Evolutionary conservation across 78 protist species (phyloP).

Genomic region (Planoprotostelium fungivorum): DNA sequence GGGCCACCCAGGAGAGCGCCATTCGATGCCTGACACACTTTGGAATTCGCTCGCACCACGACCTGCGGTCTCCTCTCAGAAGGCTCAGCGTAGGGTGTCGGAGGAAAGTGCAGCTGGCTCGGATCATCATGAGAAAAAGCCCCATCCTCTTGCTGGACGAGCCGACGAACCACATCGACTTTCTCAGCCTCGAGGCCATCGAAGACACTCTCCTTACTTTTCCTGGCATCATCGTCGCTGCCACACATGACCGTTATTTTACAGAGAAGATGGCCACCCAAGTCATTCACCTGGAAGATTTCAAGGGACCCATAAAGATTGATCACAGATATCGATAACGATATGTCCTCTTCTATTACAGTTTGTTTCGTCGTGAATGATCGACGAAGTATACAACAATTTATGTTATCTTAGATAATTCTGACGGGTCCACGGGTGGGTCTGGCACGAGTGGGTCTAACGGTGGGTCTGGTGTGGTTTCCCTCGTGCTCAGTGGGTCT

Average conservation of each 20-base stretch:
- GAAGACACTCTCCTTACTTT: not conserved
- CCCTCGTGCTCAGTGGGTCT: not conserved
- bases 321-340: no score
- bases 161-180: constrained; percentile 69
- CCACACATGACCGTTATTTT: not conserved
- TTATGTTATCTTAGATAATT: no score
- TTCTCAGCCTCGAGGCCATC: not conserved
- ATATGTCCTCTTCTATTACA: no score
- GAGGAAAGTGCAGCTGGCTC: constrained; percentile 1
- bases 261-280: not conserved
- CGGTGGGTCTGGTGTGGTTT: not conserved
- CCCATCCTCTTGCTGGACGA: constrained; percentile 47
- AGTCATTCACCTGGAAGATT: not conserved
- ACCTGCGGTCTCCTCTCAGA: not conserved
- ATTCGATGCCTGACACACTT: constrained; percentile 2
- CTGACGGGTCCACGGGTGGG: not conserved
- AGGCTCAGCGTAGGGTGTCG: constrained; percentile 1
- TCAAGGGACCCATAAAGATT: no score
- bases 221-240: not conserved
- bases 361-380: no score
- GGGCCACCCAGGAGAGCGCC: constrained; percentile 14
- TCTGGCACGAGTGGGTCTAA: not conserved
- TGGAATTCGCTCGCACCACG: not conserved
- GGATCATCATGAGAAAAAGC: constrained; percentile 7
- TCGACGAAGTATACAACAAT: no score